phyloP scores from a whole-genome alignment of 164 flowering plant species.

The Vitis labrusca region DNA sequence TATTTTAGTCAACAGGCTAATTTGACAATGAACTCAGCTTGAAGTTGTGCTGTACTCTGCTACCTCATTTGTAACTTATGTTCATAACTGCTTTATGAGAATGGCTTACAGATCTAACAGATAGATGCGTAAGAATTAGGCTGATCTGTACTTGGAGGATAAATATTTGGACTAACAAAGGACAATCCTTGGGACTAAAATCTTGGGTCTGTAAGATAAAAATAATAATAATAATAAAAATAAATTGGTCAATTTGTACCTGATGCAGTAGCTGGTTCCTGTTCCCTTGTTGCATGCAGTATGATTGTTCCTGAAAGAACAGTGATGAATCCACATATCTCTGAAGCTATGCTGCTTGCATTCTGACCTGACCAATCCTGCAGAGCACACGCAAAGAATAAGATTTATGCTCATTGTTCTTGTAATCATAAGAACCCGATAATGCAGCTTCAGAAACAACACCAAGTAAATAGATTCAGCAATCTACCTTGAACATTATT shows the following conservation, averaged over 20 bases:
- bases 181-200: not conserved
- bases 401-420: not conserved
- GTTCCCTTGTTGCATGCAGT: constrained; percentile 80
- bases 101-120: not conserved
- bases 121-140: not conserved
- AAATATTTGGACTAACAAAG: not conserved
- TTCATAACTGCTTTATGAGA: not conserved
- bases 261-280: constrained; percentile 48
- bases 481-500: constrained; percentile 88
- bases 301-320: constrained; percentile 89
- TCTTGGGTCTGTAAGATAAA: not conserved
- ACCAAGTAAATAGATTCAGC: not conserved
- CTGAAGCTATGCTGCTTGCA: constrained; percentile 83
- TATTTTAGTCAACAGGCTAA: too few species aligned
- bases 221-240: not conserved
- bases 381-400: constrained; percentile 1
- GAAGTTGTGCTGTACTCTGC: too few species aligned
- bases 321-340: constrained; percentile 87
- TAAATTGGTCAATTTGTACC: constrained; percentile 35
- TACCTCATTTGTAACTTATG: not conserved
- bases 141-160: not conserved
- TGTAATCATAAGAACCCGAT: not conserved
- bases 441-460: not conserved
- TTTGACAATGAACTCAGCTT: too few species aligned
- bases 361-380: constrained; percentile 93